phyloP scores from a whole-genome alignment of 768 basidiomycete species.

The Russula dissimulans region DNA sequence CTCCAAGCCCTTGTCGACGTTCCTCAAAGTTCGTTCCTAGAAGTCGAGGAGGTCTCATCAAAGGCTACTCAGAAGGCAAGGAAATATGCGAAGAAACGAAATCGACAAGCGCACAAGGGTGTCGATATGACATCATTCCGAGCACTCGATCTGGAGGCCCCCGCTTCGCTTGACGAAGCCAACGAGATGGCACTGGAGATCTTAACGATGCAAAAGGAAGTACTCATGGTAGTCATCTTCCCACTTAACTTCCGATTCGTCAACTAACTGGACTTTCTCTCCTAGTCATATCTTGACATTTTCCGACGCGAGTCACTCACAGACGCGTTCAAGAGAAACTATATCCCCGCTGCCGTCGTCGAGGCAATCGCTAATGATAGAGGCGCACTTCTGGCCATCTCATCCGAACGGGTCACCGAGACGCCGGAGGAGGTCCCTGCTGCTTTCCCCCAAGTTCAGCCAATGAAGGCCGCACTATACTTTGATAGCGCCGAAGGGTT shows the following conservation, averaged over 20 bases:
- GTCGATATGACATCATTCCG: conserved; percentile 27
- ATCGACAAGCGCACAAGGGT: background rate
- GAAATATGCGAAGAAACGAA: conserved; percentile 22
- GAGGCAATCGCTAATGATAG: background rate
- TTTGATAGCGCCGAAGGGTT: conserved; percentile 52
- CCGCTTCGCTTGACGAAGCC: conserved; percentile 22
- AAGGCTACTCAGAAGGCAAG: conserved; percentile 26
- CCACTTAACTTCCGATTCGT: background rate
- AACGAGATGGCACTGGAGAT: conserved; percentile 19
- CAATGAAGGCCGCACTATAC: conserved; percentile 51
- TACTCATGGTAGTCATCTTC: conserved; percentile 22
- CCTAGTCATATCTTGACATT: background rate
- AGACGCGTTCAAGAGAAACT: background rate
- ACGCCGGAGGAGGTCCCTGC: conserved; percentile 18
- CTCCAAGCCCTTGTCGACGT: background rate
- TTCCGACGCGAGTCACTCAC: conserved; percentile 5
- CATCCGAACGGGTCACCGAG: background rate
- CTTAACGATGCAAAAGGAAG: conserved; percentile 20
- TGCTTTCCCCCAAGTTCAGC: conserved; percentile 41
- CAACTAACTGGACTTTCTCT: background rate
- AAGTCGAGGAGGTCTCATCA: background rate
- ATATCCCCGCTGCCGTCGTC: background rate
- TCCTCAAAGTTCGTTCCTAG: background rate
- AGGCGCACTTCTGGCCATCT: background rate
- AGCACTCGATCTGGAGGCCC: conserved; percentile 23